These are phyloP conservation scores for Peronospora belbahrii DNA, from an alignment of 352 stramenopile species.

Conservation along the genomic window DNA sequence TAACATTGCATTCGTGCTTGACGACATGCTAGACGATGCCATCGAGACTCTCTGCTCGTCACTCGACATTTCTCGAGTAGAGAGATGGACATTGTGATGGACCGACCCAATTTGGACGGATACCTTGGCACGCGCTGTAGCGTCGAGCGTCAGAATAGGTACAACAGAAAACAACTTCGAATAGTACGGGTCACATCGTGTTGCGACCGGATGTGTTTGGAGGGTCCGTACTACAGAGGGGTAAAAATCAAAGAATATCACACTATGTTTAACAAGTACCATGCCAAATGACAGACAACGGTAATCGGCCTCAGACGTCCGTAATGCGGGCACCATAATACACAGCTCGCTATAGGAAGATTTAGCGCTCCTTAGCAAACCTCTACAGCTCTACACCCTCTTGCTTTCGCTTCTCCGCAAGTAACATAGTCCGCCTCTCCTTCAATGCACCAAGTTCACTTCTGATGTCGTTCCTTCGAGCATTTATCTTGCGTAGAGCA, in stretches of 20 bases:
- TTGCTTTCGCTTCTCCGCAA: conserved; percentile 77
- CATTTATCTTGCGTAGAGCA: conserved; percentile 75
- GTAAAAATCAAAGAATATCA: conserved; percentile 20
- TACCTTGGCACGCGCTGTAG: conserved; percentile 6
- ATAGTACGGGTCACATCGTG: conserved; percentile 7
- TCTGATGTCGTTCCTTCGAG: conserved; percentile 75
- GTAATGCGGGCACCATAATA: conserved; percentile 15
- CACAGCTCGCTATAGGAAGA: conserved; percentile 5
- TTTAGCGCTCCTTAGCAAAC: conserved; percentile 5
- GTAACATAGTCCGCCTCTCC: conserved; percentile 69
- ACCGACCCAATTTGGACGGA: conserved; percentile 2
- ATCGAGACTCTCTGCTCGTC: conserved; percentile 57
- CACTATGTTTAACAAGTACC: conserved; percentile 30
- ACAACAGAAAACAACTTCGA: conserved; percentile 20
- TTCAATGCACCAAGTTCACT: conserved; percentile 79
- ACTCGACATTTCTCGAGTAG: conserved; percentile 60
- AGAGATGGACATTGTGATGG: conserved; percentile 26
- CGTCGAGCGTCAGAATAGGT: conserved; percentile 10
- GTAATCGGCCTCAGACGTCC: conserved; percentile 2
- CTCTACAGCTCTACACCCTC: conserved; percentile 50
- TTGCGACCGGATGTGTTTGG: conserved; percentile 4
- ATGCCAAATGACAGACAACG: conserved; percentile 18
- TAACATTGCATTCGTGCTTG: conserved; percentile 77
- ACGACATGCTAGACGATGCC: conserved; percentile 67
- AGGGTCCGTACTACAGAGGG: conserved; percentile 1